phyloP scores from a whole-genome alignment of 2,329 filamentous ascomycete species.

The Geosmithia putterillii region DNA sequence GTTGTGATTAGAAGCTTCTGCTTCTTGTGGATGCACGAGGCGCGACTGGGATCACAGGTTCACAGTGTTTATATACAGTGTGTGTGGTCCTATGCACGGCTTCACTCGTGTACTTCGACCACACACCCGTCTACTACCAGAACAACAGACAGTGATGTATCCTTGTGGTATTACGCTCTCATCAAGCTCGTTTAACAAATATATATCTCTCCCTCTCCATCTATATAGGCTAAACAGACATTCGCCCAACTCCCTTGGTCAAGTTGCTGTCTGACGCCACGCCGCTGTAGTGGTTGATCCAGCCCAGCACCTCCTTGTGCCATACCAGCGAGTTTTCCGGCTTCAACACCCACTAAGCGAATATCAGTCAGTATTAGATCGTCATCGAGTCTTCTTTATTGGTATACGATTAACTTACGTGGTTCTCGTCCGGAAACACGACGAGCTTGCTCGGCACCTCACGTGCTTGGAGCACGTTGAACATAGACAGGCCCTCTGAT shows the following conservation, averaged over 20 bases:
- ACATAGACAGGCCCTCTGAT: constrained; percentile 71
- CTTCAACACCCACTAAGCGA: constrained; percentile 64
- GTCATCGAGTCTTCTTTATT: neutral
- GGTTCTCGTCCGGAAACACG: constrained; percentile 67
- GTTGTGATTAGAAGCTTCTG: neutral
- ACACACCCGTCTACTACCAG: neutral
- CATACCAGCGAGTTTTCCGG: constrained; percentile 84
- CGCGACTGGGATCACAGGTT: neutral
- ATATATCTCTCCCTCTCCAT: neutral
- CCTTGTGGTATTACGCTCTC: neutral
- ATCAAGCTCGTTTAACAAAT: neutral
- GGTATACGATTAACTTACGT: constrained; percentile 18
- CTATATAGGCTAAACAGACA: neutral
- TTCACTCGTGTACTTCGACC: neutral
- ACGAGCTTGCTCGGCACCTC: constrained; percentile 67
- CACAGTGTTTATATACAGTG: neutral
- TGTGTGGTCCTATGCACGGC: neutral
- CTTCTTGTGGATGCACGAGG: neutral
- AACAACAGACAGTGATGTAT: too few relatives aligned
- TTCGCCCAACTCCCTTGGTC: neutral
- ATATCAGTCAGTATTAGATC: constrained; percentile 1
- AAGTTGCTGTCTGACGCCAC: constrained; percentile 15
- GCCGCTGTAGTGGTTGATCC: constrained; percentile 54
- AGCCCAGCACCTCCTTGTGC: constrained; percentile 76
- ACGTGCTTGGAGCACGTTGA: constrained; percentile 70